phyloP scores from a whole-genome alignment of 2,329 filamentous ascomycete species.

The Penicillium vulpinum region DNA sequence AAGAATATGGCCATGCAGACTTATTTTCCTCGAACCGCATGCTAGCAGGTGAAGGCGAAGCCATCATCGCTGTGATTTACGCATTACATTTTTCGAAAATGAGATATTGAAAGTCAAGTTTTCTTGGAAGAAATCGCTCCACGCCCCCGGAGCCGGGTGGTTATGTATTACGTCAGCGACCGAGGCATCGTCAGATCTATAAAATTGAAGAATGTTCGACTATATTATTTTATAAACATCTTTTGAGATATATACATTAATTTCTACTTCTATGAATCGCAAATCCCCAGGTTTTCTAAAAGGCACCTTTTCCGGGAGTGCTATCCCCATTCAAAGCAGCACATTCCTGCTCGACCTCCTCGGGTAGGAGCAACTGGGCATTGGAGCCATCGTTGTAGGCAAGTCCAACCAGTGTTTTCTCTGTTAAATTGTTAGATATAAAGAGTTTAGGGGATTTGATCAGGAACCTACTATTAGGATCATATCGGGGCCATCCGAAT shows the following conservation, averaged over 20 bases:
- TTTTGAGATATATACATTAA: neutral
- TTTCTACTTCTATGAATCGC: neutral
- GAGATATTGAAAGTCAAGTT: neutral
- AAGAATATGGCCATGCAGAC: slow-evolving; percentile 19
- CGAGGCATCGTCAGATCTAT: neutral
- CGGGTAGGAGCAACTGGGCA: slow-evolving; percentile 16
- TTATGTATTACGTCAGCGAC: slow-evolving; percentile 1
- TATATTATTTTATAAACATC: neutral
- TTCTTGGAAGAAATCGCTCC: neutral
- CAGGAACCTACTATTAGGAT: slow-evolving; percentile 16
- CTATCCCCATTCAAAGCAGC: slow-evolving; percentile 20
- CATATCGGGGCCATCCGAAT: slow-evolving; percentile 42
- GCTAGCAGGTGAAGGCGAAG: slow-evolving; percentile 16
- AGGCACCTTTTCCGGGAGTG: slow-evolving; percentile 24
- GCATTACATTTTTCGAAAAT: slow-evolving; percentile 4
- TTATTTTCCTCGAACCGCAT: slow-evolving; percentile 17
- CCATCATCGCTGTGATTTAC: slow-evolving; percentile 4
- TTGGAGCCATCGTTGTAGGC: slow-evolving; percentile 18
- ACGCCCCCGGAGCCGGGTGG: neutral
- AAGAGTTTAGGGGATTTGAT: neutral
- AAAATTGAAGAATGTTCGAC: neutral
- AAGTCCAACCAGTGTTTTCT: slow-evolving; percentile 27
- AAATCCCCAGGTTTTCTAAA: slow-evolving; percentile 20
- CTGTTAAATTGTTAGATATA: slow-evolving; percentile 1
- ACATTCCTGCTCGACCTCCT: slow-evolving; percentile 23